A percentile compares a stretch with the other conserved stretches of the same genome.
Conservation (phyloP, 2,329 filamentous ascomycete species). For the Diaporthe destruens region DNA sequence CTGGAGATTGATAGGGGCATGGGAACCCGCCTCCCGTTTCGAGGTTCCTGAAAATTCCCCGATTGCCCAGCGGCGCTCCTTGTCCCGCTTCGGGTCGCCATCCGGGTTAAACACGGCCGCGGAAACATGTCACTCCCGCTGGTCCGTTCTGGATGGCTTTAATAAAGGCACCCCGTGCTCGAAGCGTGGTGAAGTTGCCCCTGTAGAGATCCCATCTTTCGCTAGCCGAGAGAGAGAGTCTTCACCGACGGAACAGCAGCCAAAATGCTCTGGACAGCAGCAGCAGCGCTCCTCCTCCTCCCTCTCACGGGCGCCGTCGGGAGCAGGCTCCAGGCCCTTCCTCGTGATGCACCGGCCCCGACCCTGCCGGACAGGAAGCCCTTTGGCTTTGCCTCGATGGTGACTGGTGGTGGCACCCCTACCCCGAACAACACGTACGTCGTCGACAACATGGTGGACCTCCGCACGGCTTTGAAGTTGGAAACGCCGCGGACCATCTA, state of each 20-base stretch:
- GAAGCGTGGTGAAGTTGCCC: too few species aligned
- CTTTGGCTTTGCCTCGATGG: slow-evolving; percentile 20
- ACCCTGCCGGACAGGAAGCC: slow-evolving; percentile 27
- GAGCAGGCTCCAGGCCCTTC: neutral
- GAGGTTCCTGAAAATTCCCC: slow-evolving; percentile 11
- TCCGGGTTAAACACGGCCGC: slow-evolving; percentile 22
- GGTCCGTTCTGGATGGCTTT: neutral
- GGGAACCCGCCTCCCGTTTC: slow-evolving; percentile 13
- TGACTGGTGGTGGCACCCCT: slow-evolving; percentile 7
- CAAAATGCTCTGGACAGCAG: slow-evolving; percentile 26
- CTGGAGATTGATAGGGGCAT: slow-evolving; percentile 30
- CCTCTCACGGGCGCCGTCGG: neutral
- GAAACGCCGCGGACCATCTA: slow-evolving; percentile 26
- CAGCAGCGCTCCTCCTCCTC: slow-evolving; percentile 7
- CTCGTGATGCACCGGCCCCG: slow-evolving; percentile 2
- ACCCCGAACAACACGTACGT: slow-evolving; percentile 5
- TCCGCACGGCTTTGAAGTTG: slow-evolving; percentile 11
- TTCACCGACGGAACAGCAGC: neutral
- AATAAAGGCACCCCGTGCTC: neutral
- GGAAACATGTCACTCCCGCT: neutral
- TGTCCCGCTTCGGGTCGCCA: slow-evolving; percentile 24
- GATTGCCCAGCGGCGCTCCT: slow-evolving; percentile 17
- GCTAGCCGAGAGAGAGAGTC: neutral
- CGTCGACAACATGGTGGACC: slow-evolving; percentile 31
- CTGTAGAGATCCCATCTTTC: neutral